Base-by-base conservation (phyloP, 2,329 filamentous ascomycete genomes). In the Hymenoscyphus fraxineus region DNA sequence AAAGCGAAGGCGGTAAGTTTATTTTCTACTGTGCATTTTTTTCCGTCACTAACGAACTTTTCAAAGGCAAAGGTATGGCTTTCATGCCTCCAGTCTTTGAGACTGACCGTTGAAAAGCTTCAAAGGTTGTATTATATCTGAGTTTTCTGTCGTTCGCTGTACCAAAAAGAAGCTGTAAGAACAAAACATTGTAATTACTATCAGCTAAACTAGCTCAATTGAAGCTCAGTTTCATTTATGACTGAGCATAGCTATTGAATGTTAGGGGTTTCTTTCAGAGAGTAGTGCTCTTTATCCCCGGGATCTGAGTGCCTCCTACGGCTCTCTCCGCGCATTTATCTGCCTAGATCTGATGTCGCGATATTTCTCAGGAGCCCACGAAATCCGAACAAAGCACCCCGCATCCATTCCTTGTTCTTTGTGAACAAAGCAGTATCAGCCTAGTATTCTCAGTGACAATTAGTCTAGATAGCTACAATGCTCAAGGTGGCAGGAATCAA, bases 11-110 rank as follows among this genome's bases (percentile, higher is more conserved):
- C 65, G 72, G 73, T 73, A 68, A 56, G 71, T 68, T 56, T 57
- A n/a, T 56, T 57, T 55, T 31, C 41, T 32, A 38, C 39, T 22
- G 22, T 41, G 9, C 44, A 19, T 27, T n/a, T 12, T 27, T 51
- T 51, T 51, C 2, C 19, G 15, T 63, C 62, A 64, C 67, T 65
- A 41, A 64, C 41, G 2, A 22, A n/a, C 35, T 51, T 27, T 27
- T 27, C 27, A 27, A 27, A 27, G 27, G 35, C 41, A 56, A 60
- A 73, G 74, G 74, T 62, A 75, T 76, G 74, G 74, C 74, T 27
- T 76, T 76, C 60, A 76, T 76, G 74, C 74, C 74, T 58, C 73
- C 73, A 55, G 70, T 75, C 12, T 74, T 73, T 55, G 41, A 71
- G 47, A 74, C 72, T 6, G 71, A 74, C 61, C 67, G 66, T 54